Percentiles rank a stretch among this genome's conserved stretches.
phyloP scores from a whole-genome alignment of 129 eudicot species.

The Apium graveolens region DNA sequence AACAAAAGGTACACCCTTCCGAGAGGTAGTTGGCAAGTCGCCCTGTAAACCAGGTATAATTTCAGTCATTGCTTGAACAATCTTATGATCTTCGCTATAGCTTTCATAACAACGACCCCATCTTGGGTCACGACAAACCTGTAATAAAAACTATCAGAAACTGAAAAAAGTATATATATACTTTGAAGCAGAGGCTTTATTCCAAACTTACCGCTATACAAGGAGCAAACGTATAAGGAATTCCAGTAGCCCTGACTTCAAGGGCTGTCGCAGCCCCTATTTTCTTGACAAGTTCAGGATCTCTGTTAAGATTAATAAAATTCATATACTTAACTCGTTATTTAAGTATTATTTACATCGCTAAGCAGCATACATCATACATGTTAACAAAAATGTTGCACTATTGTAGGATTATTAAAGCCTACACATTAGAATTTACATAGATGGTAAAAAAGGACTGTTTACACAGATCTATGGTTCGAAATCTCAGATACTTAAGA shows the following conservation, averaged over 20 bases:
- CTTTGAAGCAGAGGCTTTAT: background rate
- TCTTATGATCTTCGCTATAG: conserved; percentile 15
- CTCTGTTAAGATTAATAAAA: conserved; percentile 11
- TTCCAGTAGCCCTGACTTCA: conserved; percentile 33
- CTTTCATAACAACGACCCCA: conserved; percentile 17
- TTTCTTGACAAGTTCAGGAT: conserved; percentile 23
- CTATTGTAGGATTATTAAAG: background rate
- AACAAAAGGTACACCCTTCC: conserved; percentile 10
- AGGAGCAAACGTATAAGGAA: conserved; percentile 28
- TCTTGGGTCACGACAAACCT: conserved; percentile 15
- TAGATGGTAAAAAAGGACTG: background rate
- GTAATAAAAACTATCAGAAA: background rate
- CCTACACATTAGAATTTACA: background rate
- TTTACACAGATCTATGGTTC: background rate
- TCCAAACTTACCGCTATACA: conserved; percentile 21
- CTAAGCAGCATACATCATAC: background rate
- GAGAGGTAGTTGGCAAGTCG: background rate
- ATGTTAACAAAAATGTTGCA: background rate
- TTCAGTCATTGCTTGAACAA: conserved; percentile 13
- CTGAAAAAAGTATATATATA: background rate
- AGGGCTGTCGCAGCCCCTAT: conserved; percentile 34
- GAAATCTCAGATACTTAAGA: background rate
- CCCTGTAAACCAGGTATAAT: conserved; percentile 14
- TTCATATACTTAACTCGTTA: background rate
- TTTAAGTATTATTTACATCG: background rate